These are phyloP conservation scores for Aspergillus sp. DNA, from an alignment of 2,329 filamentous ascomycete genomes.

Conservation along the genomic window DNA sequence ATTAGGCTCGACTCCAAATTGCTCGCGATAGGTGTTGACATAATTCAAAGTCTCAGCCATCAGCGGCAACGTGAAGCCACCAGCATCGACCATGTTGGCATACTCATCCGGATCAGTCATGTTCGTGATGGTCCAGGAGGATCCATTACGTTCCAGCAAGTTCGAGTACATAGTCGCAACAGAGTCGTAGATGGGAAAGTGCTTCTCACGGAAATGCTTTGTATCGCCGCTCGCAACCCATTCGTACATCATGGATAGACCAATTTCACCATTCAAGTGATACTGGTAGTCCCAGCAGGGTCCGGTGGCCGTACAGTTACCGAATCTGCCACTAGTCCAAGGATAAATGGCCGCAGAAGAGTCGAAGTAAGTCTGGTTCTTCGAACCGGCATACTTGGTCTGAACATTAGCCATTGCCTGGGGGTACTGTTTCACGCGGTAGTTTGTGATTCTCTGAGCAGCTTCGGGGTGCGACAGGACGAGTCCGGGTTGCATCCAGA, in stretches of 20 bases:
- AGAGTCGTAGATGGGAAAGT: slow-evolving; percentile 59
- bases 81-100: slow-evolving; percentile 60
- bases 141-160: slow-evolving; percentile 54
- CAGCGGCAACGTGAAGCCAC: slow-evolving; percentile 61
- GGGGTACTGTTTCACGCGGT: slow-evolving; percentile 51
- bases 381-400: slow-evolving; percentile 50
- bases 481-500: slow-evolving; percentile 63
- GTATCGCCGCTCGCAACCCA: slow-evolving; percentile 55
- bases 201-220: slow-evolving; percentile 46
- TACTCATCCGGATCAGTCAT: slow-evolving; percentile 70
- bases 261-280: slow-evolving; percentile 64
- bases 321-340: slow-evolving; percentile 61
- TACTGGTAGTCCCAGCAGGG: slow-evolving; percentile 67
- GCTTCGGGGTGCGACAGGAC: slow-evolving; percentile 57
- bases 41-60: slow-evolving; percentile 50
- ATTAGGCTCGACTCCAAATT: slow-evolving; percentile 51
- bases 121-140: slow-evolving; percentile 50
- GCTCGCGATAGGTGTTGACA: slow-evolving; percentile 51
- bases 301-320: slow-evolving; percentile 60
- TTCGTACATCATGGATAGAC: slow-evolving; percentile 55
- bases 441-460: slow-evolving; percentile 58
- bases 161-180: slow-evolving; percentile 57
- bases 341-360: slow-evolving; percentile 56
- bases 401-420: slow-evolving; percentile 57
- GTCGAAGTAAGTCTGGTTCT: slow-evolving; percentile 54